phyloP scores from a whole-genome alignment of 129 eudicot species.

The Scalesia atractyloides region DNA sequence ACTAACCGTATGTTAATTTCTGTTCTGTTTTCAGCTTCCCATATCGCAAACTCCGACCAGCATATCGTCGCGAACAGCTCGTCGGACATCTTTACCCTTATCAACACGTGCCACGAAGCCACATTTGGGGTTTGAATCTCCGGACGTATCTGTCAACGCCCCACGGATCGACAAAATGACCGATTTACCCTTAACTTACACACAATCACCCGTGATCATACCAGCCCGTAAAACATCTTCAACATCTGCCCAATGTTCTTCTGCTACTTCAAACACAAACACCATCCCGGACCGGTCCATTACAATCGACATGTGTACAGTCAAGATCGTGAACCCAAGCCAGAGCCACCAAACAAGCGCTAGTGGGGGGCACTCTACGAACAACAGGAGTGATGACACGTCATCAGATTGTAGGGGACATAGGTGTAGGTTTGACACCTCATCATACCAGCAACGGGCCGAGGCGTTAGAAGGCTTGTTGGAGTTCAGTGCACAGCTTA shows the following conservation, averaged over 20 bases:
- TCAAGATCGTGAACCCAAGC: constrained; percentile 43
- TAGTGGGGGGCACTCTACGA: constrained; percentile 29
- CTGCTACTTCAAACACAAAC: constrained; percentile 39
- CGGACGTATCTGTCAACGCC: constrained; percentile 83
- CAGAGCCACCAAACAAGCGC: constrained; percentile 20
- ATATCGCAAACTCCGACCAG: constrained; percentile 51
- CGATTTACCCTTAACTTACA: constrained; percentile 54
- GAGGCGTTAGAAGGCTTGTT: constrained; percentile 95
- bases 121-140: constrained; percentile 53
- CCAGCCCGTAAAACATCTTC: constrained; percentile 48
- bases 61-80: constrained; percentile 46
- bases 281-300: constrained; percentile 48
- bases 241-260: constrained; percentile 67
- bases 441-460: constrained; percentile 86
- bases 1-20: neutral
- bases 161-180: constrained; percentile 91
- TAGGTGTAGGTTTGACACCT: constrained; percentile 61
- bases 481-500: constrained; percentile 83
- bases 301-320: constrained; percentile 80
- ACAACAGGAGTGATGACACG: constrained; percentile 36
- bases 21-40: constrained; percentile 55
- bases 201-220: constrained; percentile 42
- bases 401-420: constrained; percentile 50
- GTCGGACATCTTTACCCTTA: constrained; percentile 78
- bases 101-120: constrained; percentile 26